These are phyloP conservation scores for Tieghemiomyces parasiticus DNA, from an alignment of 192 early-diverging fungal species.

Conservation along the genomic window DNA sequence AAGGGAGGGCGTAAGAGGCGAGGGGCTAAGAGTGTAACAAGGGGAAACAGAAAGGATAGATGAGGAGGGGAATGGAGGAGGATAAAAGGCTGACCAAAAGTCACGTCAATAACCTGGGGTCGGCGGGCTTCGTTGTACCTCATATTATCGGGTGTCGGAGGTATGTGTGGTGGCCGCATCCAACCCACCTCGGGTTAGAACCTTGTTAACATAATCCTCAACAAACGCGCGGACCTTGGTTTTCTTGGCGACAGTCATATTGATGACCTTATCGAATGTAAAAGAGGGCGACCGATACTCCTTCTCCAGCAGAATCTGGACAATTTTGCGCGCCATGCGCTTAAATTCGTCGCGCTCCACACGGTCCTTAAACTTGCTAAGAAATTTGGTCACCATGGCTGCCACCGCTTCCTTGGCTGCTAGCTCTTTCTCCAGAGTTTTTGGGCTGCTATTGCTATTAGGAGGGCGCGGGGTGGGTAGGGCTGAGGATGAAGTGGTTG, in stretches of 20 bases:
- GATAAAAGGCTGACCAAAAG: too few species aligned
- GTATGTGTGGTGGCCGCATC: too few species aligned
- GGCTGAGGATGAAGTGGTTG: neutral
- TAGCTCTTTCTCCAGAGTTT: constrained; percentile 25
- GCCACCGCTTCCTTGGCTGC: constrained; percentile 26
- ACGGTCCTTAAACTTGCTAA: constrained; percentile 28
- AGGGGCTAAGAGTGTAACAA: too few species aligned
- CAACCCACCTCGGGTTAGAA: constrained; percentile 10
- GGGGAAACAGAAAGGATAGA: too few species aligned
- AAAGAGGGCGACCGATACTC: constrained; percentile 25
- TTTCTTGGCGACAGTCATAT: constrained; percentile 26
- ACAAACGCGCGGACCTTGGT: constrained; percentile 31
- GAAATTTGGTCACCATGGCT: constrained; percentile 21
- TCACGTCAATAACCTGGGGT: too few species aligned
- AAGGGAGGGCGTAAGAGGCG: too few species aligned
- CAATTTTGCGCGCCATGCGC: constrained; percentile 31
- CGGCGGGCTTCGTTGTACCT: too few species aligned
- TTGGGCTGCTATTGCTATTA: neutral
- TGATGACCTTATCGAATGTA: constrained; percentile 23
- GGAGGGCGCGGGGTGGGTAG: neutral
- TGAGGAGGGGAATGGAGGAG: too few species aligned
- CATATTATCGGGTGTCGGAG: too few species aligned
- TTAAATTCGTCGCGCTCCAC: constrained; percentile 29
- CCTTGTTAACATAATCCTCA: constrained; percentile 20
- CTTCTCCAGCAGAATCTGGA: constrained; percentile 33